Evolutionary conservation across 345 rosid genomes (phyloP), one percentile per base, ranked within the genome.

Genomic region (Populus pruinosa): DNA sequence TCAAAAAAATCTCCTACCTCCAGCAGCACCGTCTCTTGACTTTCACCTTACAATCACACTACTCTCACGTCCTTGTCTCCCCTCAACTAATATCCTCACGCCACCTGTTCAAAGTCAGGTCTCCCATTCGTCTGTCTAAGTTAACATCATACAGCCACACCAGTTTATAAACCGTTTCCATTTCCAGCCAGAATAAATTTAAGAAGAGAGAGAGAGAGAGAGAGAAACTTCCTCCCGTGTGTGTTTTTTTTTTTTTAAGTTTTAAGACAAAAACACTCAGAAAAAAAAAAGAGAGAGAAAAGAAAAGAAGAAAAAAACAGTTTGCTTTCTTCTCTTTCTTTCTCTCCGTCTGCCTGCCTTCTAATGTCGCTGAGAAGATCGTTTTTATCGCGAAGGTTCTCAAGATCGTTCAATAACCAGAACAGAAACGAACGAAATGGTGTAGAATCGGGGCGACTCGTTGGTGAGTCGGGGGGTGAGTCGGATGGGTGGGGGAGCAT

Each of bases 301-400:
- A 39, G 27, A 31, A 5, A 73, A 61, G 62, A 5, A 17, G 3
- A 36, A 44, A 13, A 13, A 38, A 38, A 38, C 41, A 38, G 5
- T 44, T 44, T 44, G 50, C 20, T 20, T 17, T 17, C 55, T 16
- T 2, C 62, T 21, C 13, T 23, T 23, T 23, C 12, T 10, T 0
- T 10, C 56, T 5, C n/a, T 20, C 56, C 8, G 2, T n/a, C 12
- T n/a, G 4, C 10, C 63, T 56, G 63, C 29, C 63, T 56, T 56
- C 25, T 47, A 50, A 83, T 92, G 93, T 90, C 91, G 81, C 82
- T 86, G 79, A 78, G 90, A 74, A 82, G 87, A 72, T 85, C 92
- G 82, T 78, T 84, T 69, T 85, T 89, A 66, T 88, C 89, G 20
- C 88, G 92, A 74, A 87, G 87, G 82, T 70, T 89, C 91, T 88